Conservation (phyloP, 257 asterid genomes). For the Solanum bukasovii region DNA sequence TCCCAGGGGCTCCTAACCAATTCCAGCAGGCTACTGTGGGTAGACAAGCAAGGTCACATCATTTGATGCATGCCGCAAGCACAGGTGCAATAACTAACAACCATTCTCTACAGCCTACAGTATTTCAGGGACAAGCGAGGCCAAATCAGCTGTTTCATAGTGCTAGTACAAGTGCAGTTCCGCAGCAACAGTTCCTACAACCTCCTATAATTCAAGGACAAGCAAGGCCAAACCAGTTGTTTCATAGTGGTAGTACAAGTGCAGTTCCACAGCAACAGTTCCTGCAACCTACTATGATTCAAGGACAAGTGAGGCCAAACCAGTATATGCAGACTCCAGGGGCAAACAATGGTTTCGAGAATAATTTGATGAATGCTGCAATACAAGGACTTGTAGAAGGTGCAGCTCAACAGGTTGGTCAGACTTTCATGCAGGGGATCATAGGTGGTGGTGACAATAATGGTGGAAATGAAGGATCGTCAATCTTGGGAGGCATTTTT, state of each 20-base stretch:
- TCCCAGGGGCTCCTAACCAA: slow-evolving; percentile 11
- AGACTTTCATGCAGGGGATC: slow-evolving; percentile 19
- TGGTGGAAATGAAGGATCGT: slow-evolving; percentile 5
- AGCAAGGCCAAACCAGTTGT: neutral
- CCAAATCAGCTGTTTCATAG: neutral
- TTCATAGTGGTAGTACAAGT: neutral
- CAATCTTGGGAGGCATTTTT: neutral
- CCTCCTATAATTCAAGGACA: neutral
- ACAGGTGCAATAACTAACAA: neutral
- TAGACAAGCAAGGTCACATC: neutral
- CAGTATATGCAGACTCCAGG: neutral
- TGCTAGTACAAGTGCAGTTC: neutral
- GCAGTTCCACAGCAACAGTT: neutral
- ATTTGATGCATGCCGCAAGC: neutral
- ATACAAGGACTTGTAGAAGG: slow-evolving; percentile 30
- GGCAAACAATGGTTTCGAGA: neutral
- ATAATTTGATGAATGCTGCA: neutral
- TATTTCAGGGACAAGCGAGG: neutral
- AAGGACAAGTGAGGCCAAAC: slow-evolving; percentile 11
- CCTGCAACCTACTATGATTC: neutral
- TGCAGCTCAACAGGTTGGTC: slow-evolving; percentile 32
- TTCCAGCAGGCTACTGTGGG: slow-evolving; percentile 1
- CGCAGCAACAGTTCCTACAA: neutral
- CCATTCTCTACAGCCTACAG: neutral
- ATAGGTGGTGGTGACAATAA: slow-evolving; percentile 3